A percentile compares a stretch with the other conserved stretches of the same genome.
Evolutionary conservation across 768 basidiomycete genomes (phyloP).

Genomic region (Russula lepida): DNA sequence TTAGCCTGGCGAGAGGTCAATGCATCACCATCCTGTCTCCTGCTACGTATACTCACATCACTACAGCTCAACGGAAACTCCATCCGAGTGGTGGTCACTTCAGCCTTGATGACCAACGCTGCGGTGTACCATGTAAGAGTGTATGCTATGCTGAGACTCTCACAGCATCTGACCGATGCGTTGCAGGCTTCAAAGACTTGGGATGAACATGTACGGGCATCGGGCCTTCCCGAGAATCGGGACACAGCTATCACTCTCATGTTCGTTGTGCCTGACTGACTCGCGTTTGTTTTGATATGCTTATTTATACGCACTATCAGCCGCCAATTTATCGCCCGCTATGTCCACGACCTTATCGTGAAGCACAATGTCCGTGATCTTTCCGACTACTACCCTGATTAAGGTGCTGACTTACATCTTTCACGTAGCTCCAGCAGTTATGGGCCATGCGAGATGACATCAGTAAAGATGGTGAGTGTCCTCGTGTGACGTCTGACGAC

Average conservation of each 20-base stretch:
- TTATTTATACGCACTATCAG: slow-evolving; percentile 12
- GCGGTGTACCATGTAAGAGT: slow-evolving; percentile 16
- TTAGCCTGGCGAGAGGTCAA: slow-evolving; percentile 13
- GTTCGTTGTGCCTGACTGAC: not conserved
- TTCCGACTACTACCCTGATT: not conserved
- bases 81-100: slow-evolving; percentile 12
- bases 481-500: not conserved
- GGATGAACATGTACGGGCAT: slow-evolving; percentile 13
- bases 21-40: not conserved
- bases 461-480: slow-evolving; percentile 12
- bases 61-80: slow-evolving; percentile 8
- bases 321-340: slow-evolving; percentile 16
- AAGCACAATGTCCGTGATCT: slow-evolving; percentile 16
- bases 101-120: slow-evolving; percentile 14
- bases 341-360: slow-evolving; percentile 19
- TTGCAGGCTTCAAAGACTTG: slow-evolving; percentile 15
- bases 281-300: slow-evolving; percentile 1
- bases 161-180: not conserved
- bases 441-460: slow-evolving; percentile 13
- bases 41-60: not conserved
- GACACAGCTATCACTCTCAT: slow-evolving; percentile 15
- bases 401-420: not conserved
- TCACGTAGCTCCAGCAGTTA: slow-evolving; percentile 10
- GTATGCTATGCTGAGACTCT: not conserved
- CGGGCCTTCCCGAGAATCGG: slow-evolving; percentile 16